Base-by-base conservation (phyloP, 1,284 basidiomycete species). In the Apiotrichum akiyoshidainum region DNA sequence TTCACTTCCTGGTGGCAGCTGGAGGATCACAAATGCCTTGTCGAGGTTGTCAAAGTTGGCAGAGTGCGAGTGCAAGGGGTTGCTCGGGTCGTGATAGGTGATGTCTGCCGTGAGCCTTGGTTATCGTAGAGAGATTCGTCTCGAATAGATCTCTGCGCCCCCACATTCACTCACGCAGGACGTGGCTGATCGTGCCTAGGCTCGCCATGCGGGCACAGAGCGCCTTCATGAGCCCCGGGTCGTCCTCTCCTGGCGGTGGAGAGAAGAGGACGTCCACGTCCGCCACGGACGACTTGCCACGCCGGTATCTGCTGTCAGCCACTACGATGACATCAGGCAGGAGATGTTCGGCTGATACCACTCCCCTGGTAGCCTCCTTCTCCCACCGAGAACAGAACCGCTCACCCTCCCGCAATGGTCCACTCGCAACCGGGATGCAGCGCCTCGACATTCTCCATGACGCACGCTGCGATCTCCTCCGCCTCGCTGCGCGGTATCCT, bases 1-100 rank as follows among this genome's bases (percentile, higher is more conserved):
- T 11, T 11, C 14, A 10, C 37, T 37, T 37, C 26, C 26, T 31
- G 26, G 26, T 37, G 4, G 73, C 1, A 75, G 63, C 13, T 60
- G 55, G 53, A 76, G 65, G 22, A 76, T 68, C 39, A 74, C 71
- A 45, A 76, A 76, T 12, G 72, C 71, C 61, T 76, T 78, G 65
- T 78, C 77, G 37, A 78, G 75, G 54, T 77, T 77, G 55, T 78
- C 77, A 60, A 78, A 78, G 57, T 78, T 78, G 2, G 51, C 57
- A 4, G 70, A 39, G 19, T 65, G 57, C 5, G 70, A 59, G 35
- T 71, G 70, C 34, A 75, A 67, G 1, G 72, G 72, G 0, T 55
- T 54, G 12, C 48, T 55, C 0, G 53, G 41, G 19, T 64, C 61
- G 2, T 71, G 63, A 21, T 58, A 55, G 0, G 72, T 72, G 0